Evolutionary conservation across 1,139 yeast species (phyloP).

Genomic region (Candida freyschussii): DNA sequence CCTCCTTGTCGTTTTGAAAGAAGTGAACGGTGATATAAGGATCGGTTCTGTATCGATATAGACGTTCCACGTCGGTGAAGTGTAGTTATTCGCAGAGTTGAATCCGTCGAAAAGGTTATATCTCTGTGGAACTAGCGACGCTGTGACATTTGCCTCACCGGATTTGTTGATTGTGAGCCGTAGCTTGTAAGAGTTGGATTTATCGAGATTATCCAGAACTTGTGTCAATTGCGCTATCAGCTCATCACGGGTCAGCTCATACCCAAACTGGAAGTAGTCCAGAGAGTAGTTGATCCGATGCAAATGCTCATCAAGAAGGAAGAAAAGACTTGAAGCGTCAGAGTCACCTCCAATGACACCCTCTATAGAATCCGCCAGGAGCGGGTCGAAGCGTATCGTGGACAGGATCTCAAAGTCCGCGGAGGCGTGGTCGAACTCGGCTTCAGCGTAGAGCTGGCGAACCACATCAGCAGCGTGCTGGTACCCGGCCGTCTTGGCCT

Average conservation of each 20-base stretch:
- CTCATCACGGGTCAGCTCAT: conserved; percentile 38
- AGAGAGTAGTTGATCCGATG: conserved; percentile 53
- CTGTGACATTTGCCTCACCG: conserved; percentile 51
- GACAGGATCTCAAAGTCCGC: conserved; percentile 52
- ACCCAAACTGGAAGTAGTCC: conserved; percentile 48
- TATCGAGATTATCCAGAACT: conserved; percentile 32
- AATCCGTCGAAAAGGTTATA: conserved; percentile 44
- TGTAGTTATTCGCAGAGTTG: conserved; percentile 24
- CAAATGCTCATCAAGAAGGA: conserved; percentile 60
- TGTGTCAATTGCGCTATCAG: conserved; percentile 42
- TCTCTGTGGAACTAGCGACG: conserved; percentile 35
- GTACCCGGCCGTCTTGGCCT: conserved; percentile 7
- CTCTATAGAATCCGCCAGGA: conserved; percentile 11
- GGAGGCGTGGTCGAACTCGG: conserved; percentile 13
- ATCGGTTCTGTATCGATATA: conserved; percentile 54
- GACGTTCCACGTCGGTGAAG: conserved; percentile 47
- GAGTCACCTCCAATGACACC: conserved; percentile 6
- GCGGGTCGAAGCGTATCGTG: conserved; percentile 72
- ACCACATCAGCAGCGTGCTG: conserved; percentile 6
- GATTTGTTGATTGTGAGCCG: conserved; percentile 46
- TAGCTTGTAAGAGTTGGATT: conserved; percentile 46
- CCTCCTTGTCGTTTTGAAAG: conserved; percentile 82
- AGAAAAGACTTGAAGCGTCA: conserved; percentile 41
- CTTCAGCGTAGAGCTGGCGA: conserved; percentile 7
- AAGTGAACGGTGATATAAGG: conserved; percentile 68